Conservation (phyloP, 202 grass and related monocot genomes). For the Eragrostis tef region DNA sequence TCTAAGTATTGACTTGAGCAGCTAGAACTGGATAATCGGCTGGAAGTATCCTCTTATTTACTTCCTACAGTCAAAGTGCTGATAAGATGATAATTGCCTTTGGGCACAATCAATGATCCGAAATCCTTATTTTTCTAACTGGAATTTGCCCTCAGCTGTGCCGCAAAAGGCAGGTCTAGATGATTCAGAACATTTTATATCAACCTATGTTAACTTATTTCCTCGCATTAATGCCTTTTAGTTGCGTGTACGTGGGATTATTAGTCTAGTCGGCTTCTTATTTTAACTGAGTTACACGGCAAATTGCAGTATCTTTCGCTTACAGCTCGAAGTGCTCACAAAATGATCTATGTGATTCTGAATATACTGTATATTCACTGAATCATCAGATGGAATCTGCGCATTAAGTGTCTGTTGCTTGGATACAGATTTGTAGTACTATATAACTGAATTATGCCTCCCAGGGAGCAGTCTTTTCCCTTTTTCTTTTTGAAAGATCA, state of each 20-base stretch:
- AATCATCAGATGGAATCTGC: slow-evolving; percentile 25
- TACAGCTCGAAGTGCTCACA: slow-evolving; percentile 36
- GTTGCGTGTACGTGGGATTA: slow-evolving; percentile 39
- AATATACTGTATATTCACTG: slow-evolving; percentile 5
- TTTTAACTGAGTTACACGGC: not conserved
- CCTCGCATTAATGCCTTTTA: not conserved
- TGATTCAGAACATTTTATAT: not conserved
- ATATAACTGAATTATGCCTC: not conserved
- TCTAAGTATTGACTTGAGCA: slow-evolving; percentile 19
- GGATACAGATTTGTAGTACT: not conserved
- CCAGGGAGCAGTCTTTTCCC: no score
- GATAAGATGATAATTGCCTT: slow-evolving; percentile 1
- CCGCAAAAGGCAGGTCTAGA: not conserved
- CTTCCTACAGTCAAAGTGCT: slow-evolving; percentile 1
- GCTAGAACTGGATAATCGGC: not conserved
- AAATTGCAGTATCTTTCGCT: slow-evolving; percentile 39
- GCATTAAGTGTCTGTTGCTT: not conserved
- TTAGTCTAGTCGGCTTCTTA: not conserved
- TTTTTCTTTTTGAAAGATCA: not conserved
- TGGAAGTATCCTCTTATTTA: not conserved
- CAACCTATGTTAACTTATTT: not conserved
- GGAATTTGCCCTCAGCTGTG: slow-evolving; percentile 10
- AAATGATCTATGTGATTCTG: slow-evolving; percentile 7
- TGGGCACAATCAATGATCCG: not conserved
- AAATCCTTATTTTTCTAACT: not conserved